Evolutionary conservation across 1,284 basidiomycete genomes (phyloP).

Genomic region (Leccinum proliferum): DNA sequence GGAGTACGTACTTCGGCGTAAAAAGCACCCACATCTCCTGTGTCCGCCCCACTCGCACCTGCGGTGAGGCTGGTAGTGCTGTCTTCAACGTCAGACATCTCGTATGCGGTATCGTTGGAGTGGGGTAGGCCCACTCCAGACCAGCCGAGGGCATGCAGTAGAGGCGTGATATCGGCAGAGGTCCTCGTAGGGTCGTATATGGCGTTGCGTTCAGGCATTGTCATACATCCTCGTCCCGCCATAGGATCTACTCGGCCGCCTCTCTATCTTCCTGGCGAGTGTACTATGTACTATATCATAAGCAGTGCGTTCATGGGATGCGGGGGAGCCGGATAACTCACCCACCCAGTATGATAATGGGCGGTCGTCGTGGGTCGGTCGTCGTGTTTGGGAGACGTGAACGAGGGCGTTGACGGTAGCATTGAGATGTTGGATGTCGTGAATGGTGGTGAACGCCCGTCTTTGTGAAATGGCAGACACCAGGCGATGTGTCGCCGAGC

Average conservation of each 20-base stretch:
- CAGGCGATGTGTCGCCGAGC: neutral
- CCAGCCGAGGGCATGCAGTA: no score
- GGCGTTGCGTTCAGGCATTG: no score
- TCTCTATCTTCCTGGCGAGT: no score
- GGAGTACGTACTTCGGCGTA: neutral
- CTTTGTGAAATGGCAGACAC: neutral
- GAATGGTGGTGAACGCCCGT: slow-evolving; percentile 13
- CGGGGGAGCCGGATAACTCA: no score
- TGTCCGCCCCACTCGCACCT: neutral
- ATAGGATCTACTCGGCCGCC: no score
- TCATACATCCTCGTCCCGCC: no score
- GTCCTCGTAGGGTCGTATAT: no score
- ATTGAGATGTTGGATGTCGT: slow-evolving; percentile 9
- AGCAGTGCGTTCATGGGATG: no score
- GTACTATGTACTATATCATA: no score
- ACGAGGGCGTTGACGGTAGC: slow-evolving; percentile 18
- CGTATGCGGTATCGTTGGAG: neutral
- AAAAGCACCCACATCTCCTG: neutral
- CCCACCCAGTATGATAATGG: neutral
- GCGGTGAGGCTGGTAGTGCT: neutral
- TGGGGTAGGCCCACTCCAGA: no score
- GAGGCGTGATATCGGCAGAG: no score
- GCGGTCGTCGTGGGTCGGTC: neutral
- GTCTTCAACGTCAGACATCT: neutral
- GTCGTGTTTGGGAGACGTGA: slow-evolving; percentile 9